Base-by-base conservation (phyloP, 306 rosid genomes). In the Rosa multiflora region DNA sequence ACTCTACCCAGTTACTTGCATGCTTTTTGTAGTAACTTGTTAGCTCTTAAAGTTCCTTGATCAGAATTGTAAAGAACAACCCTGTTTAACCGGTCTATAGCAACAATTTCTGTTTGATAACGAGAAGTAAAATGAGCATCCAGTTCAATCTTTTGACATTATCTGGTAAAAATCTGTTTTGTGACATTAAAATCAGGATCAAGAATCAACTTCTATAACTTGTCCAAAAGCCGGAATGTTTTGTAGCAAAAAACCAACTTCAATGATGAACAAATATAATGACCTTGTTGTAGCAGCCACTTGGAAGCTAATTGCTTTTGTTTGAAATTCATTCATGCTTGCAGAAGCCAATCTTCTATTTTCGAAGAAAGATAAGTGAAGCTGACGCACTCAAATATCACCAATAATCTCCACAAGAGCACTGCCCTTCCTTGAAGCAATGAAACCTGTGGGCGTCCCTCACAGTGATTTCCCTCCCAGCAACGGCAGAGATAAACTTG, bases 351-450 rank as follows among this genome's bases (percentile, higher is more conserved):
- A 49, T 52, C 58, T 80, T 67, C 40, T 37, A 52, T 13, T 32
- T 4, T 10, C 5, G 35, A 1, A 55, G 55, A 10, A 5, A 8
- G 21, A 61, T 29, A 21, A 42, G 43, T 21, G 53, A 21, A 59
- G 32, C 46, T 61, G 4, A 51, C 29, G 21, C 8, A 23, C 55
- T 67, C 13, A 3, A 40, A 40, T 40, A 67, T 88, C 82, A 91
- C 94, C 97, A 93, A 86, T 87, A 93, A 84, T 93, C 97, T 59
- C 84, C 89, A 81, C 97, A 90, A n/a, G 95, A 90, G 83, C 98
- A 90, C 39, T 42, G 68, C 78, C 96, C 94, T 5, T 80, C 91
- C 77, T 84, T 92, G 32, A 94, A 94, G 87, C 92, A 89, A 68
- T 92, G 97, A 83, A 94, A 94, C 79, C 98, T 83, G 66, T 90